Conservation (phyloP, 2,329 filamentous ascomycete species). For the Pyrenophora graminea region DNA sequence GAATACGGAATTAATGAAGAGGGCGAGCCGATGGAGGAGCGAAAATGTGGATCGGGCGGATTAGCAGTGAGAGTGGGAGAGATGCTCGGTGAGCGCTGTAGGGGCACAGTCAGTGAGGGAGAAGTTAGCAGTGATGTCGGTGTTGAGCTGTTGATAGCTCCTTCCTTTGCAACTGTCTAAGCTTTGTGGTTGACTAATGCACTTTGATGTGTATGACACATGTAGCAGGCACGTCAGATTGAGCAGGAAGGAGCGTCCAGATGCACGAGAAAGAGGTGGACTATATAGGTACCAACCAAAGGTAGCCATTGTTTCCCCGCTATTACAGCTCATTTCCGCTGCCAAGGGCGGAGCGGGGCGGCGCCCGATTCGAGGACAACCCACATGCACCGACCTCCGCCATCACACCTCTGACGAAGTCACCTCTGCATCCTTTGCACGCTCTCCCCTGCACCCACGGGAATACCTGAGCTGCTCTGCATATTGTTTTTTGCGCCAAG, state of each 20-base stretch:
- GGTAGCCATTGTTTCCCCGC: conserved; percentile 15
- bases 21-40: conserved; percentile 12
- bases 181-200: conserved; percentile 10
- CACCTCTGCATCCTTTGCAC: conserved; percentile 29
- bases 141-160: conserved; percentile 28
- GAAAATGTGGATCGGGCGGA: conserved; percentile 13
- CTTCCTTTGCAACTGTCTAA: conserved; percentile 25
- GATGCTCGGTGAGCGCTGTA: conserved; percentile 25
- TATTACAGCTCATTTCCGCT: conserved; percentile 26
- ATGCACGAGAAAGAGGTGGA: too few species aligned
- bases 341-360: conserved; percentile 36
- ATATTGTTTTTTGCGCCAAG: conserved; percentile 17
- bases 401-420: conserved; percentile 39
- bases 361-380: conserved; percentile 31
- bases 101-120: conserved; percentile 22
- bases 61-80: conserved; percentile 31
- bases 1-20: conserved; percentile 33
- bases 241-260: conserved; percentile 15
- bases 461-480: conserved; percentile 27
- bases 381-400: conserved; percentile 34
- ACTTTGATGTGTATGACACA: conserved; percentile 2
- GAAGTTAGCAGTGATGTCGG: conserved; percentile 19
- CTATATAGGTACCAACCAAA: too few species aligned
- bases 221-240: conserved; percentile 8
- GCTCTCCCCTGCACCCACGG: conserved; percentile 24